phyloP scores from a whole-genome alignment of 2,329 filamentous ascomycete species.

The Lasiodiplodia citricola region DNA sequence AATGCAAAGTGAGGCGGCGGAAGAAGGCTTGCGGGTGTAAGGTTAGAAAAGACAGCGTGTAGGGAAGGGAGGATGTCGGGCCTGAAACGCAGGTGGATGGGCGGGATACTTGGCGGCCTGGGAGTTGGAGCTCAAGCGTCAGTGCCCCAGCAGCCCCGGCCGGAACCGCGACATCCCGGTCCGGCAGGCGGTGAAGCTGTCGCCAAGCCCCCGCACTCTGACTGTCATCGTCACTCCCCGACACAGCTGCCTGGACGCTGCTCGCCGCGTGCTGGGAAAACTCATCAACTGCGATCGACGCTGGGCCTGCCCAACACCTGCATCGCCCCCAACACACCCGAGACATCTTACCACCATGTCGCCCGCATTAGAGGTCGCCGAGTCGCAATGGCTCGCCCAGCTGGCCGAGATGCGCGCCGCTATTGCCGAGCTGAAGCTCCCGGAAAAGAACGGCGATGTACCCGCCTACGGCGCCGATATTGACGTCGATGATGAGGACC shows the following conservation, averaged over 20 bases:
- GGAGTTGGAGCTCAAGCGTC: conserved; percentile 8
- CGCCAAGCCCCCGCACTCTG: neutral
- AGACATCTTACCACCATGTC: conserved; percentile 39
- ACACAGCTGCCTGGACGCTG: neutral
- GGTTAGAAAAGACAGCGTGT: neutral
- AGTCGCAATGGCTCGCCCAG: conserved; percentile 82
- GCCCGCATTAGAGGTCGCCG: conserved; percentile 46
- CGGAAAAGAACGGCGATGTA: conserved; percentile 51
- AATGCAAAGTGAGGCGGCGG: neutral
- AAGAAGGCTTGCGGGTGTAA: neutral
- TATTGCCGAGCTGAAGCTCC: conserved; percentile 72
- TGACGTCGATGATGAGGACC: conserved; percentile 69
- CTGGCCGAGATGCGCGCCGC: conserved; percentile 85
- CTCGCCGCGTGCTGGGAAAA: neutral
- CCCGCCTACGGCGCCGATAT: conserved; percentile 63
- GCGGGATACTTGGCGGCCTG: conserved; percentile 19
- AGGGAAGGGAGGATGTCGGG: conserved; percentile 20
- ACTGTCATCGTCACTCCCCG: neutral
- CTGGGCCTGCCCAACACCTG: neutral
- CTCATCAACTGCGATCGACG: neutral
- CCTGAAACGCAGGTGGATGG: conserved; percentile 24
- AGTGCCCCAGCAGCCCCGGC: neutral
- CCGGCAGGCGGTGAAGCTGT: conserved; percentile 8
- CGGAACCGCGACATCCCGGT: conserved; percentile 1
- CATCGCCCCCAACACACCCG: neutral